These are phyloP conservation scores for Dactylellina sp. DNA, from an alignment of 2,329 filamentous ascomycete species.

Conservation along the genomic window DNA sequence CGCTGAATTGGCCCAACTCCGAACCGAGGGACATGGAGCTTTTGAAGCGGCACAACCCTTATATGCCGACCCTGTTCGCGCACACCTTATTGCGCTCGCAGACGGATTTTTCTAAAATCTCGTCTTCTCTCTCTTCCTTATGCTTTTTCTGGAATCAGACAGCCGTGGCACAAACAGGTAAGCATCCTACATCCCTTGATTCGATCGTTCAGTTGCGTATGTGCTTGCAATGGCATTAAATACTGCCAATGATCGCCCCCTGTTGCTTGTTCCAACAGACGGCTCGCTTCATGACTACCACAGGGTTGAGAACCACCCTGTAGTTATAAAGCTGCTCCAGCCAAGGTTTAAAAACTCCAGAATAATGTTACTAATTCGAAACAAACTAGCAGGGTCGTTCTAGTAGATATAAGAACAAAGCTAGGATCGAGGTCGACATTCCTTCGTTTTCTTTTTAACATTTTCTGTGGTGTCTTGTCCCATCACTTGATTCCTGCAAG, in stretches of 20 bases:
- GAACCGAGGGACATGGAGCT: constrained; percentile 8
- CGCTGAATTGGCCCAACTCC: neutral
- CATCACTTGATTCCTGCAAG: constrained; percentile 1
- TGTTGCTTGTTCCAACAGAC: too few species aligned
- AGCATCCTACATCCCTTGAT: constrained; percentile 4
- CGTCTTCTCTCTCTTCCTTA: neutral
- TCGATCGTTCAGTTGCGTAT: constrained; percentile 3
- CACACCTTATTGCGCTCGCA: neutral
- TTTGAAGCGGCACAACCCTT: constrained; percentile 7
- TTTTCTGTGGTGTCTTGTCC: too few species aligned
- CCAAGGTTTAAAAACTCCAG: too few species aligned
- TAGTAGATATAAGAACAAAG: too few species aligned
- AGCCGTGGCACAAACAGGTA: constrained; percentile 8
- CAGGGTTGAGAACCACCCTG: too few species aligned
- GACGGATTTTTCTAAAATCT: neutral
- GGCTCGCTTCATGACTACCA: too few species aligned
- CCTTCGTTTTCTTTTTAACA: too few species aligned
- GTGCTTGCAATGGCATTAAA: neutral
- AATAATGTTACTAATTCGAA: too few species aligned
- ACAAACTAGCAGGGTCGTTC: too few species aligned
- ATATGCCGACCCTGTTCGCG: constrained; percentile 6
- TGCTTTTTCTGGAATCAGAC: neutral
- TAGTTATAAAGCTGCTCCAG: too few species aligned
- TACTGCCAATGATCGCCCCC: neutral
- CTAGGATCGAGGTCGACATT: neutral